Base-by-base conservation (phyloP, 2,329 filamentous ascomycete genomes). In the Fusarium sacchari region DNA sequence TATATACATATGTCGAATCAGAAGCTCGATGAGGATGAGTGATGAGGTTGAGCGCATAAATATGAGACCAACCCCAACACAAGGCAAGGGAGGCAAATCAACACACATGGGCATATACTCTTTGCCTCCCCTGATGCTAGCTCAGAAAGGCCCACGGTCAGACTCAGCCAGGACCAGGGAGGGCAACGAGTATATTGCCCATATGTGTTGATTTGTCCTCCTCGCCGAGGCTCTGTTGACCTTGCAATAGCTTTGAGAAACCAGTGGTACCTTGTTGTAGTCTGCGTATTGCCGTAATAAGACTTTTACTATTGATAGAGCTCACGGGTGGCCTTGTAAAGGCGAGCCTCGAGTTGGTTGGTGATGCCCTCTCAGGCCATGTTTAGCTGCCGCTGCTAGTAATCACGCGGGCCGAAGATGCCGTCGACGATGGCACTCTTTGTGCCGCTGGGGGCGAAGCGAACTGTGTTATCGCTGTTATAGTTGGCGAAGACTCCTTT, bases 381-480 rank as follows among this genome's bases (percentile, higher is more conserved):
- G 18, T 72, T 55, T 22, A 72, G 58, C n/a, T 67, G 64, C 59
- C 55, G 64, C 40, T 71, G 67, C 28, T 64, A 55, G 13, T 64
- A 55, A 17, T 15, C n/a, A 1, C 50, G 63, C 6, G 59, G 69
- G 26, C 58, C 56, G 1, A 55, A 36, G n/a, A 52, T 3, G 22
- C 46, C 57, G 6, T 28, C n/a, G 22, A n/a, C 28, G 6, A 10
- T 17, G 17, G 24, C 4, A 17, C 34, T 10, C 6, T 26, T 30
- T 3, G 50, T 55, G 5, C n/a, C 14, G 2, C 24, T 26, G 4
- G 49, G 8, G 7, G 52, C n/a, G 39, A 62, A 65, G 2, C 55
- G 64, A 13, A 69, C 47, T 3, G 36, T 39, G 4, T 8, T 44
- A 2, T 52, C 20, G 14, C 24, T 30, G 61, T n/a, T 34, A 5